A percentile compares a stretch with the other conserved stretches of the same genome.
Evolutionary conservation across 257 asterid species (phyloP).

Genomic region (Thymus quinquecostatus): DNA sequence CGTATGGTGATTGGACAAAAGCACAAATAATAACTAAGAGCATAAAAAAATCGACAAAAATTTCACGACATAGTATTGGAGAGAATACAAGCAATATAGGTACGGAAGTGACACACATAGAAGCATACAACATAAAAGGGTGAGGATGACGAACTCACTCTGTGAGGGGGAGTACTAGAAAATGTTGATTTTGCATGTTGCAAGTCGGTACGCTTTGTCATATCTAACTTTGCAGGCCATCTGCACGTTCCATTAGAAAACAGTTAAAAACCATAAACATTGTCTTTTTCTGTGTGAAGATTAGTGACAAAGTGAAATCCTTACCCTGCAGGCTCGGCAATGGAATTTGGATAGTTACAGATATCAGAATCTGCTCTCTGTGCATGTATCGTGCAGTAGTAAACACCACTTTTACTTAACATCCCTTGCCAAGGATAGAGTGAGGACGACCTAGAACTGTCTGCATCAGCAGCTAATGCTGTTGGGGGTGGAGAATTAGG

Average conservation of each 20-base stretch:
- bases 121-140: background rate
- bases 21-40: background rate
- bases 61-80: background rate
- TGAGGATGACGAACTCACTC: constrained; percentile 54
- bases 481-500: constrained; percentile 71
- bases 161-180: constrained; percentile 69
- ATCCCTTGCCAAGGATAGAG: constrained; percentile 78
- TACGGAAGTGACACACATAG: background rate
- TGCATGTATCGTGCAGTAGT: constrained; percentile 76
- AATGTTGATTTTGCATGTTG: constrained; percentile 80
- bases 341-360: constrained; percentile 71
- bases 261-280: constrained; percentile 6
- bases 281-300: constrained; percentile 20
- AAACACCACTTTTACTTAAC: constrained; percentile 87
- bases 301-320: constrained; percentile 34
- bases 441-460: constrained; percentile 35
- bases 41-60: constrained; percentile 1
- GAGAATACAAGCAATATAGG: constrained; percentile 1
- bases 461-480: constrained; percentile 47
- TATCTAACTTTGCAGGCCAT: constrained; percentile 91
- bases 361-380: constrained; percentile 81
- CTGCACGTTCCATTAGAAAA: constrained; percentile 58
- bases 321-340: constrained; percentile 86
- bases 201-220: constrained; percentile 91
- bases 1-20: constrained; percentile 19